Evolutionary conservation across 805 yeast species (phyloP).

Genomic region (Ogataea polymorpha): DNA sequence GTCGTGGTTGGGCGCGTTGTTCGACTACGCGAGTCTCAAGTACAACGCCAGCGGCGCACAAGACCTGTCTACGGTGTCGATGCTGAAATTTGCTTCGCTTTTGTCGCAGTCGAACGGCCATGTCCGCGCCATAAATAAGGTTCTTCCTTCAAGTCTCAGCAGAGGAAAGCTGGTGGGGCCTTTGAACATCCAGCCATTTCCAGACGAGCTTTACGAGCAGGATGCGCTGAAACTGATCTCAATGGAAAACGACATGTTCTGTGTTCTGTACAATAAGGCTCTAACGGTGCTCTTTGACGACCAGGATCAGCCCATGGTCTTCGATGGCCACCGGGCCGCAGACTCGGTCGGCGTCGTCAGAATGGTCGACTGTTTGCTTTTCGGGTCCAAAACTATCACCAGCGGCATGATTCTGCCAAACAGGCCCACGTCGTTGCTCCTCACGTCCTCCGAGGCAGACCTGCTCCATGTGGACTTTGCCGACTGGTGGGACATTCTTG

Average conservation of each 20-base stretch:
- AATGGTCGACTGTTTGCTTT: conserved; percentile 15
- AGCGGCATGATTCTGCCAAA: conserved; percentile 22
- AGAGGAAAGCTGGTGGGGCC: conserved; percentile 45
- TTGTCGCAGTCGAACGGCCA: conserved; percentile 16
- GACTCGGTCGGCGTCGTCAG: conserved; percentile 2
- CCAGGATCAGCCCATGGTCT: conserved; percentile 24
- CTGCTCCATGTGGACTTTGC: conserved; percentile 29
- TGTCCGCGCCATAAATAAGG: conserved; percentile 1
- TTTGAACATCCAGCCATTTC: conserved; percentile 50
- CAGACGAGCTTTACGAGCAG: conserved; percentile 47
- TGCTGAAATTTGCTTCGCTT: conserved; percentile 26
- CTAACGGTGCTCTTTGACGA: conserved; percentile 22
- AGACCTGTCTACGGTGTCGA: conserved; percentile 12
- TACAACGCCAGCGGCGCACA: conserved; percentile 23
- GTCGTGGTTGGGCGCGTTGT: conserved; percentile 28
- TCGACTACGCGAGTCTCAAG: conserved; percentile 24
- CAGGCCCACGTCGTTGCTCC: conserved; percentile 18
- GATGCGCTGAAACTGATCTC: conserved; percentile 34
- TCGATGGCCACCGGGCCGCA: conserved; percentile 18
- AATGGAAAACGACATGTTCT: conserved; percentile 25
- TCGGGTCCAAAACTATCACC: conserved; percentile 3
- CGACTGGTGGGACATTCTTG: conserved; percentile 25
- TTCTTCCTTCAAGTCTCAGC: conserved; percentile 18
- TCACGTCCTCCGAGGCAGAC: conserved; percentile 19
- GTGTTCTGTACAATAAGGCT: conserved; percentile 22